Conservation (phyloP, 1,284 basidiomycete species). For the Tausonia pullulans region DNA sequence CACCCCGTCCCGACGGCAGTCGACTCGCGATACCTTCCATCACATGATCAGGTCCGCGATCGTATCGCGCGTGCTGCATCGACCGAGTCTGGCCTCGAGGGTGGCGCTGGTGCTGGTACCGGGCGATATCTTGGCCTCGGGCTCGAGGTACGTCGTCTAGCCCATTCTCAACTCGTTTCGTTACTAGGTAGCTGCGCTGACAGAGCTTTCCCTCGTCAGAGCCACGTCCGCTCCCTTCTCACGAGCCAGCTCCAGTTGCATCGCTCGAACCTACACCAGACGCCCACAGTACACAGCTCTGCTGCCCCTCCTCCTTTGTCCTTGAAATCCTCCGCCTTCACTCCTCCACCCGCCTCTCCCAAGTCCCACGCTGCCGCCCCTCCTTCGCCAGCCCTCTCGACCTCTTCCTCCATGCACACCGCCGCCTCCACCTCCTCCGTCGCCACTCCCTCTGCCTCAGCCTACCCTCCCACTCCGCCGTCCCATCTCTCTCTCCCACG, state of each 20-base stretch:
- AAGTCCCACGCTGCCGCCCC: neutral
- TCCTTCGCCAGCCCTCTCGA: neutral
- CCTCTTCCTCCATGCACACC: conserved; percentile 2
- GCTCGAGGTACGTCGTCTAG: conserved; percentile 4
- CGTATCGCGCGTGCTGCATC: conserved; percentile 9
- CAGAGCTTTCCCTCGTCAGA: neutral
- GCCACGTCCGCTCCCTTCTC: conserved; percentile 11
- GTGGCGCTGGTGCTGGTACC: neutral
- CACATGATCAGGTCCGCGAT: neutral
- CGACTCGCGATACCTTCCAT: conserved; percentile 6
- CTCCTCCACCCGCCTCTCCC: neutral
- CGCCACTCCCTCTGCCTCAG: neutral
- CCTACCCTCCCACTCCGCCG: neutral
- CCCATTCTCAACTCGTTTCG: neutral
- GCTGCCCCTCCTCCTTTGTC: neutral
- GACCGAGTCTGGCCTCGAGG: conserved; percentile 3
- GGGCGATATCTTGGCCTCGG: conserved; percentile 3
- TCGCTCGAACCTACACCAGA: conserved; percentile 5
- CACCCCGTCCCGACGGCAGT: neutral
- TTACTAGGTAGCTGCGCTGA: neutral
- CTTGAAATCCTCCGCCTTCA: neutral
- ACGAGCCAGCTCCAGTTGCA: conserved; percentile 13
- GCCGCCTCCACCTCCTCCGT: neutral
- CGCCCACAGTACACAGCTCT: neutral
- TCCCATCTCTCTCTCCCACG: neutral